Base-by-base conservation (phyloP, 177 flowering plant genomes). In the Vitis hybrid region DNA sequence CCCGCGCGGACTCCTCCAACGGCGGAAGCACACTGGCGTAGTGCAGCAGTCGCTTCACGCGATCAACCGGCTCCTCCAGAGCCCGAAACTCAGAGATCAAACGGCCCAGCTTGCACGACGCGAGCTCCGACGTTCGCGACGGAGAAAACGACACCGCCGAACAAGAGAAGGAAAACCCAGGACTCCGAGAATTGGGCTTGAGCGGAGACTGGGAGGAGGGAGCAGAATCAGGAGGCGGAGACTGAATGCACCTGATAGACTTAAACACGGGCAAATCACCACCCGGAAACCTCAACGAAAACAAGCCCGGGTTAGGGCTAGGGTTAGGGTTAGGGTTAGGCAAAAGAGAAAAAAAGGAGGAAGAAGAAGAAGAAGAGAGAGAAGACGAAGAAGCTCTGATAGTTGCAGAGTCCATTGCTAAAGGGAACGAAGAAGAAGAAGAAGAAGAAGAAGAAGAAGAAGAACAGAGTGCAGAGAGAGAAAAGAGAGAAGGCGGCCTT, bases 1-100 rank as follows among this genome's bases (percentile, higher is more conserved):
- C 77, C 20, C 86, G 81, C 19, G 79, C 68, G 6, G 88, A 70
- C 2, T 81, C 87, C 1, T 81, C 80, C 54, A 91, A 64, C 6
- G 71, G 74, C 49, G 89, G 86, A 1, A 89, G 81, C 11, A 74
- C 72, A 3, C 75, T 58, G 2, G 95, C 87, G 71, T 87, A 90
- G 69, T 81, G 87, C 33, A 94, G 64, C 5, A 91, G 65, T 1
- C 84, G 77, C 75, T 88, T 94, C 8, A 94, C 87, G 1, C 95
- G 83, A 12, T 92, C 97, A 3, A 82, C 20, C 11, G 92, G 86
- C 50, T 89, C 87, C 4, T 73, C 2, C 1, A 94, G 63, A 10
- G 89, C 72, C 55, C 77, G 71, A 63, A 94, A 92, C 51, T 92
- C 97, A 1, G 85, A 68, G 11, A 85, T 82, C 17, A 92, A 72